phyloP scores from a whole-genome alignment of 495 filamentous ascomycete genomes.

The Penicillium goetzii region DNA sequence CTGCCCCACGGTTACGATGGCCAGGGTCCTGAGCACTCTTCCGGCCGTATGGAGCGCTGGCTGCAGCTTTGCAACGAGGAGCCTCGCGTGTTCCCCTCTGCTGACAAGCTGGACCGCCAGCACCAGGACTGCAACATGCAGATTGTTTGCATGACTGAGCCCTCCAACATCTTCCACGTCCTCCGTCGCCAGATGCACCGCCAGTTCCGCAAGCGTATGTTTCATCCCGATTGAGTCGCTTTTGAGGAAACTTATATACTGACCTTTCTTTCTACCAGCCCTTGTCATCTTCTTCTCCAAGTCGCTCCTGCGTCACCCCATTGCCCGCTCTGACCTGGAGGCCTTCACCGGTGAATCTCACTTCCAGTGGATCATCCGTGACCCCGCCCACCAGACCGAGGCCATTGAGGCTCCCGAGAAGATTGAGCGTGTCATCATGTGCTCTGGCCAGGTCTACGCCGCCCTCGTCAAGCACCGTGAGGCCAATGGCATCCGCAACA shows the following conservation, averaged over 20 bases:
- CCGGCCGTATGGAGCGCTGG: constrained; percentile 95
- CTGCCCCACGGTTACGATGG: constrained; percentile 98
- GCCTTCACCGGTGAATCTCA: constrained; percentile 88
- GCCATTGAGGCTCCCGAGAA: constrained; percentile 77
- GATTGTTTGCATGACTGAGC: constrained; percentile 90
- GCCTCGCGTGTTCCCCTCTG: constrained; percentile 83
- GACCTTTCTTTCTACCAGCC: constrained; percentile 55
- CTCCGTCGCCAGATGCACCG: constrained; percentile 96
- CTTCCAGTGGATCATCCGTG: constrained; percentile 94
- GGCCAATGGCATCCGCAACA: constrained; percentile 78
- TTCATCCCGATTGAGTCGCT: neutral
- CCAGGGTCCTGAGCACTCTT: constrained; percentile 98
- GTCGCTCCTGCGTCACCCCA: constrained; percentile 85
- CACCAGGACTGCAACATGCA: constrained; percentile 99
- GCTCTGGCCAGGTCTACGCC: constrained; percentile 92
- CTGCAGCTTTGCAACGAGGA: constrained; percentile 98
- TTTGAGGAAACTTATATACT: constrained; percentile 30
- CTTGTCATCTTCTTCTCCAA: constrained; percentile 98
- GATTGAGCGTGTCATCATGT: constrained; percentile 92
- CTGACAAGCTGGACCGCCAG: constrained; percentile 90
- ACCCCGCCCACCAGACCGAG: constrained; percentile 72
- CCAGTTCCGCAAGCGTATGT: constrained; percentile 97
- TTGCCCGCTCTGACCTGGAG: constrained; percentile 85
- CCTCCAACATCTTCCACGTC: constrained; percentile 94
- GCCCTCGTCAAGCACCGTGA: constrained; percentile 89